Percentiles rank a stretch among this genome's conserved stretches.
These are phyloP conservation scores for Ustilago vetiveriae DNA, from an alignment of 1,284 basidiomycete genomes.

Conservation along the genomic window DNA sequence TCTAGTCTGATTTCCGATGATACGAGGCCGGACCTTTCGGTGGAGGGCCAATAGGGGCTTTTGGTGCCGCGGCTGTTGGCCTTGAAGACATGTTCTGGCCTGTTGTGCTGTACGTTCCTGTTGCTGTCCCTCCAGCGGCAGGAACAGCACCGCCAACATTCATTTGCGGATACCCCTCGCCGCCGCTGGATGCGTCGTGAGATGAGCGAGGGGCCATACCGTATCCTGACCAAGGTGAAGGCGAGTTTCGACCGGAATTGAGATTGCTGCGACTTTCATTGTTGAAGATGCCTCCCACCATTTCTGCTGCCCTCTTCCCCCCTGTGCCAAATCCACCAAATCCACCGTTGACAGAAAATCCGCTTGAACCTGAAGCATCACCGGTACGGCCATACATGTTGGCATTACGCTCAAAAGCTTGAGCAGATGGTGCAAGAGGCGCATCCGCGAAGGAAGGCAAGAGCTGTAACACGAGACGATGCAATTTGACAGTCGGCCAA, in stretches of 20 bases:
- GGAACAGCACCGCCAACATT: slow-evolving; percentile 7
- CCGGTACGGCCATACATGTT: slow-evolving; percentile 22
- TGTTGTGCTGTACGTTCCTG: slow-evolving; percentile 23
- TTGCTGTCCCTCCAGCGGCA: slow-evolving; percentile 9
- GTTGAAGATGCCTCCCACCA: slow-evolving; percentile 52
- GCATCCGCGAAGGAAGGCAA: slow-evolving; percentile 26
- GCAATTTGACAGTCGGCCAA: slow-evolving; percentile 59
- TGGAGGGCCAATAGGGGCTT: slow-evolving; percentile 23
- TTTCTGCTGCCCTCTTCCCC: slow-evolving; percentile 43
- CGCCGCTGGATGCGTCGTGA: slow-evolving; percentile 11
- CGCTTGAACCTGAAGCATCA: slow-evolving; percentile 13
- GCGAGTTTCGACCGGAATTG: slow-evolving; percentile 30
- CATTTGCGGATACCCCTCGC: slow-evolving; percentile 8
- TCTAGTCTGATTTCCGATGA: slow-evolving; percentile 32
- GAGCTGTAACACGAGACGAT: slow-evolving; percentile 22
- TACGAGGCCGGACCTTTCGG: slow-evolving; percentile 31
- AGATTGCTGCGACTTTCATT: slow-evolving; percentile 20
- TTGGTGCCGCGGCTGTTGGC: slow-evolving; percentile 3
- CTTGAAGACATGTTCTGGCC: slow-evolving; percentile 35
- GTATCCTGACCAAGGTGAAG: slow-evolving; percentile 20
- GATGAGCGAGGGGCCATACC: slow-evolving; percentile 13
- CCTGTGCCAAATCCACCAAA: slow-evolving; percentile 36
- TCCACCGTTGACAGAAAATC: slow-evolving; percentile 31
- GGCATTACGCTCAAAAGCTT: slow-evolving; percentile 41
- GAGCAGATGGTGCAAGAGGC: slow-evolving; percentile 13